Evolutionary conservation across 805 yeast species (phyloP), one percentile per base, ranked within the genome.

Genomic region (Brettanomyces bruxellensis): DNA sequence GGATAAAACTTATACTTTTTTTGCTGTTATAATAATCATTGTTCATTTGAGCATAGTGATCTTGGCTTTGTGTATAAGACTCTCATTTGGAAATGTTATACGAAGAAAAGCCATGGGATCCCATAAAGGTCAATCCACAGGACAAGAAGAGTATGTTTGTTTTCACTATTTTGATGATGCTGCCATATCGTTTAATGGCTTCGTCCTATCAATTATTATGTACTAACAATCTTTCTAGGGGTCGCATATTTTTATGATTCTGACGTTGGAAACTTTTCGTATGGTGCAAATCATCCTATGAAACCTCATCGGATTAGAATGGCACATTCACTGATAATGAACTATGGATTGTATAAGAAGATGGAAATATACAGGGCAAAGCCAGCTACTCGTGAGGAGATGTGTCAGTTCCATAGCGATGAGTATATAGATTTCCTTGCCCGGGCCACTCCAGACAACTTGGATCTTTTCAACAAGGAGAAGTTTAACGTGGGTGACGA

Each of bases 281-380:
- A 93, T 62, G 98, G 98, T 47, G 93, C 96, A 4, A 96, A 96
- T 28, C 99, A 93, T 66, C 97, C 97, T 38, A 93, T 93, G 99
- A 93, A 93, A 64, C 99, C 99, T 24, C 97, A 91, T 65, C 81
- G 99, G 61, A 89, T 93, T 69, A 84, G 98, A 79, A 90, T 93
- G 95, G 95, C 98, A 6, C 98, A 93, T 65, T 87, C 95, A 38
- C 73, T 93, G 58, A 86, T 93, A 54, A 91, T 93, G 95, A 90
- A 91, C 68, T 93, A 93, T 65, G 98, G 97, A 1, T 75, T 93
- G 45, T 90, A 93, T 70, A 88, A 90, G 66, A 86, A 91, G 67
- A 91, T 93, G 96, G 98, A 93, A 63, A 87, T 93, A 43, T 90
- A 90, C 65, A 77, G 97, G 44, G 97, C 98, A 39, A 90, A 89